Evolutionary conservation across 176 grass and related monocot genomes (phyloP), one percentile per base, ranked within the genome.

Genomic region (Calamus simplicifolius): DNA sequence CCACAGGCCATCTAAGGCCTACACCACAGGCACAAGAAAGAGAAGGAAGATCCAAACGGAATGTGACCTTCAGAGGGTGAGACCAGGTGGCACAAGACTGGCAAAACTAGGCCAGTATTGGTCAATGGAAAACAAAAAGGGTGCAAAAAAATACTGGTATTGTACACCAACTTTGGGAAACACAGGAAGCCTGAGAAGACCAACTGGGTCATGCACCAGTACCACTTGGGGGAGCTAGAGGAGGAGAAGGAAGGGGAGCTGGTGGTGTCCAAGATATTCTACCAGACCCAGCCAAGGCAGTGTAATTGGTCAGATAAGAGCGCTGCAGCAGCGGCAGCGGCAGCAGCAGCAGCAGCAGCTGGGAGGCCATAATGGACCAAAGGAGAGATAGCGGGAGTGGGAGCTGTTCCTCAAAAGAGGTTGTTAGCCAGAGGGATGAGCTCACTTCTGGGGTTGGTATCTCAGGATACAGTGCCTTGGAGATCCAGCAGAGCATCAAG

Each of bases 151-250:
- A 99, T 99, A 61, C 71, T 99, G 26, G 94, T 99, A 52, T 74
- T 99, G 19, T 99, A 99, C 79, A 99, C 94, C 73, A 99, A 93
- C 73, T 99, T 91, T 57, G 88, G 94, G 23, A 99, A 99, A 79
- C 85, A 89, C 59, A 67, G 85, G 57, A 99, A 99, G 69, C 94
- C 94, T 1, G 94, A 99, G 73, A 99, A 99, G 63, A 99, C 94
- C 14, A 99, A 99, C 75, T 99, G 94, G 94, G 94, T 99, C 62
- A 99, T 93, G 94, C 94, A 99, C 57, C 94, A 99, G 72, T 99
- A 99, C 76, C 94, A 99, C 70, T 81, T 99, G 5, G 94, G 94
- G 13, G 88, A 92, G 70, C 73, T 85, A 29, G 94, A 99, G 60
- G 94, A 99, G 50, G 94, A 99, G 82, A 99, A 93, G 70, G 94